Evolutionary conservation across 2,329 filamentous ascomycete species (phyloP).

Genomic region (Aaosphaeria pasadenensis): DNA sequence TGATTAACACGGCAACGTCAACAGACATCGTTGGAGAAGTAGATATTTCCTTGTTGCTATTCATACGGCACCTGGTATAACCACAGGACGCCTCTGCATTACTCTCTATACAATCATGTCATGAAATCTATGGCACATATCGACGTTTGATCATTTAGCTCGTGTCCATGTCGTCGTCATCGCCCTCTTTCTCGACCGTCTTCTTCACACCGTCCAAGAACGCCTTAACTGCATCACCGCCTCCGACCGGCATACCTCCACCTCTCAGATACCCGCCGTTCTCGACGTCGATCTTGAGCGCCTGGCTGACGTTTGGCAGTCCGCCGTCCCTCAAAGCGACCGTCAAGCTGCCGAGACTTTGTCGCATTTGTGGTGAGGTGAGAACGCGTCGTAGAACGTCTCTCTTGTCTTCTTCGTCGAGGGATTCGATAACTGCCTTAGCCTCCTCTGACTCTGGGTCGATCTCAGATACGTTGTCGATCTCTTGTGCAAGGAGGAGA

Average conservation of each 20-base stretch:
- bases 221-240: slow-evolving; percentile 82
- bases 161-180: slow-evolving; percentile 27
- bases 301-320: slow-evolving; percentile 83
- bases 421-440: slow-evolving; percentile 69
- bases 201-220: slow-evolving; percentile 88
- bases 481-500: slow-evolving; percentile 71
- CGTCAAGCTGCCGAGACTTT: slow-evolving; percentile 80
- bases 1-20: no score
- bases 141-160: slow-evolving; percentile 9
- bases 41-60: no score
- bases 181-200: slow-evolving; percentile 58
- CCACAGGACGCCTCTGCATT: no score
- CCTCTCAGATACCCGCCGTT: slow-evolving; percentile 80
- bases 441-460: slow-evolving; percentile 68
- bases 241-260: slow-evolving; percentile 79
- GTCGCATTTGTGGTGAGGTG: slow-evolving; percentile 84
- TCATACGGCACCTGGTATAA: no score
- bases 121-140: no score
- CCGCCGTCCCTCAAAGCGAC: slow-evolving; percentile 88
- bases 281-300: slow-evolving; percentile 73
- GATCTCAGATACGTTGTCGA: slow-evolving; percentile 56
- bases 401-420: slow-evolving; percentile 76
- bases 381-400: slow-evolving; percentile 76
- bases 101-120: no score
- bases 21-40: no score